Percentiles rank a stretch among this genome's conserved stretches.
Evolutionary conservation across 805 yeast species (phyloP).

Genomic region (Alloascoidea africana): DNA sequence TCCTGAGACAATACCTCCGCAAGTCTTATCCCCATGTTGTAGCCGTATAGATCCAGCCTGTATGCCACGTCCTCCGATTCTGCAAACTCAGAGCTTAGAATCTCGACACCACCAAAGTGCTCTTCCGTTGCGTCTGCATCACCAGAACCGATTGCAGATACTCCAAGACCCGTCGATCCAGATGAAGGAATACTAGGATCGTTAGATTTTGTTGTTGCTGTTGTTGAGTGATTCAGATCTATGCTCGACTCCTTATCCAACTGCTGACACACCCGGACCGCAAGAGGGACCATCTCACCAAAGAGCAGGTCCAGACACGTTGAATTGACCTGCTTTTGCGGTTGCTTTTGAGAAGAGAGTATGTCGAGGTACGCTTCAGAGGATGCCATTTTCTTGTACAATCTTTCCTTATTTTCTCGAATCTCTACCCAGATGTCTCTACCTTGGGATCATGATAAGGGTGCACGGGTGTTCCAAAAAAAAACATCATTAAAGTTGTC

Average conservation of each 20-base stretch:
- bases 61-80: slow-evolving; percentile 34
- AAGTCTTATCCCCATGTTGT: slow-evolving; percentile 44
- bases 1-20: slow-evolving; percentile 29
- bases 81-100: slow-evolving; percentile 21
- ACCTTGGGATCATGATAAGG: too few species aligned
- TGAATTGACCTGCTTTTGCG: slow-evolving; percentile 41
- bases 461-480: too few species aligned
- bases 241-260: slow-evolving; percentile 16
- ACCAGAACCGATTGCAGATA: slow-evolving; percentile 4
- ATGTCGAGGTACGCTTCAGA: too few species aligned
- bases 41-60: slow-evolving; percentile 60
- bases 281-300: slow-evolving; percentile 64
- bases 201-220: slow-evolving; percentile 10
- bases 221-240: slow-evolving; percentile 7
- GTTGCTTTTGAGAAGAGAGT: too few species aligned
- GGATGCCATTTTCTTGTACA: too few species aligned
- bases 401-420: too few species aligned
- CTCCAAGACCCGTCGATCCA: slow-evolving; percentile 12
- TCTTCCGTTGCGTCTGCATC: slow-evolving; percentile 4
- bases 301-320: slow-evolving; percentile 47
- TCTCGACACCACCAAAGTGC: slow-evolving; percentile 25
- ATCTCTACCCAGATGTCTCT: too few species aligned
- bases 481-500: too few species aligned
- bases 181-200: slow-evolving; percentile 15
- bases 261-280: slow-evolving; percentile 44